A percentile compares a stretch with the other conserved stretches of the same genome.
phyloP scores from a whole-genome alignment of 2,329 filamentous ascomycete species.

The Xylogone sp. region DNA sequence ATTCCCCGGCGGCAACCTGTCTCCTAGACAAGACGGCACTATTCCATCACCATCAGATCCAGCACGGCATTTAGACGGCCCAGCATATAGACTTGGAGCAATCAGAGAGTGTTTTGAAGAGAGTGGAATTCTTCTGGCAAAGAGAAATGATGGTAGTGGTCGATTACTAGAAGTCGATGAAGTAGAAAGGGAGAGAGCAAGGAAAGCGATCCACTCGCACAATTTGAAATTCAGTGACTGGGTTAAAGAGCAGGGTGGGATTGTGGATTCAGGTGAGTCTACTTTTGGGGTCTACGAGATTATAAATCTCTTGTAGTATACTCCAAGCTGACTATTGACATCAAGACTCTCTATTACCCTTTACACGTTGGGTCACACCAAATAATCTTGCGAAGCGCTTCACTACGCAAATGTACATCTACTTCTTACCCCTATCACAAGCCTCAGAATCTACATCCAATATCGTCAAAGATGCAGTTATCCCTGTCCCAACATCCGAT shows the following conservation, averaged over 20 bases:
- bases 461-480: conserved; percentile 23
- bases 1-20: conserved; percentile 87
- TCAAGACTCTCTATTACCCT: conserved; percentile 66
- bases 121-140: conserved; percentile 73
- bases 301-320: too few species aligned
- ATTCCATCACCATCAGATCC: conserved; percentile 43
- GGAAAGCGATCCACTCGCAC: conserved; percentile 65
- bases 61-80: conserved; percentile 64
- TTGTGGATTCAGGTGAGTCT: conserved; percentile 59
- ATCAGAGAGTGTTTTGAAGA: conserved; percentile 94
- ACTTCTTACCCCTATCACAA: conserved; percentile 65
- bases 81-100: conserved; percentile 75
- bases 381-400: conserved; percentile 69
- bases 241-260: conserved; percentile 50
- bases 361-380: conserved; percentile 91
- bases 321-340: neutral
- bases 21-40: conserved; percentile 69
- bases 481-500: conserved; percentile 62
- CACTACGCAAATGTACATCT: conserved; percentile 95
- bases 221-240: conserved; percentile 65
- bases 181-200: conserved; percentile 58
- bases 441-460: conserved; percentile 12
- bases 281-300: neutral
- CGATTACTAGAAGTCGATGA: conserved; percentile 58
- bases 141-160: conserved; percentile 41